phyloP scores from a whole-genome alignment of 176 grass and related monocot species.

The Olyra latifolia region DNA sequence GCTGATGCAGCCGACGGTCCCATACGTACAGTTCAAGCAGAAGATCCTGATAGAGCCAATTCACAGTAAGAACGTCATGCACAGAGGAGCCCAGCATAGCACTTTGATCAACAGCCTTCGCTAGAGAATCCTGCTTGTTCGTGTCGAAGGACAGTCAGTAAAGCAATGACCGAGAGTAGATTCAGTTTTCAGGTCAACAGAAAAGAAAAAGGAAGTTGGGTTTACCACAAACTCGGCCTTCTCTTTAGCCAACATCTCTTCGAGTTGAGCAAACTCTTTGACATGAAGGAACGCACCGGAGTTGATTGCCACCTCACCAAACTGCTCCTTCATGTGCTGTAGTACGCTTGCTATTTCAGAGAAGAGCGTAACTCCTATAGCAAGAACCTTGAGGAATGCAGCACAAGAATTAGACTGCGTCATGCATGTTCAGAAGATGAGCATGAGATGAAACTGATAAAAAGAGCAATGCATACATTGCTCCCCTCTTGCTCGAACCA shows the following conservation, averaged over 20 bases:
- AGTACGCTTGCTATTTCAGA: constrained; percentile 55
- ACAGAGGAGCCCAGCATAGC: constrained; percentile 9
- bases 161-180: background rate
- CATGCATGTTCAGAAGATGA: constrained; percentile 1
- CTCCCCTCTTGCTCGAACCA: constrained; percentile 64
- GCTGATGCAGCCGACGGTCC: constrained; percentile 58
- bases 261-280: constrained; percentile 56
- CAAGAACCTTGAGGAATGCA: constrained; percentile 64
- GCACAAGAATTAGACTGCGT: constrained; percentile 16
- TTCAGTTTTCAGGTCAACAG: background rate
- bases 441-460: background rate
- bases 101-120: constrained; percentile 35
- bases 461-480: constrained; percentile 53
- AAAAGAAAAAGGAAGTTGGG: background rate
- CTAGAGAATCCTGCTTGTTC: constrained; percentile 49
- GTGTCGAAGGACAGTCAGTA: background rate
- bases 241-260: constrained; percentile 67
- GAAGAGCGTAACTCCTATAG: constrained; percentile 61
- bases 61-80: constrained; percentile 52
- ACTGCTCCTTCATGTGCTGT: constrained; percentile 47
- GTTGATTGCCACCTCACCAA: constrained; percentile 19
- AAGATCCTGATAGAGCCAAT: constrained; percentile 80
- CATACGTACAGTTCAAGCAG: constrained; percentile 58
- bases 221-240: constrained; percentile 73
- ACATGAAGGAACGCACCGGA: constrained; percentile 30